Conservation (phyloP, 129 eudicot genomes). For the Apium graveolens region DNA sequence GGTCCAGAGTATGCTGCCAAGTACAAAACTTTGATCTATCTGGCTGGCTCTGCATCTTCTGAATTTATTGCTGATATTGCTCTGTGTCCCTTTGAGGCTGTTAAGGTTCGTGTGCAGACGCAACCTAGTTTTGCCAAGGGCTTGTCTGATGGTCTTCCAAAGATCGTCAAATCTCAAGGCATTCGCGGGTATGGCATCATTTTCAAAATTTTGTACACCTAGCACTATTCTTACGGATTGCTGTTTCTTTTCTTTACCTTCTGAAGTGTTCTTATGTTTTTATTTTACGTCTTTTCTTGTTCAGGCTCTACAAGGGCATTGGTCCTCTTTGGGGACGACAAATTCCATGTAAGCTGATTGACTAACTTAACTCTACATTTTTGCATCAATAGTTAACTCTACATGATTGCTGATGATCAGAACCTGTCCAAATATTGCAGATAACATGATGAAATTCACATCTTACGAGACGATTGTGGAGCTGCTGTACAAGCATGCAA, state of each 20-base stretch:
- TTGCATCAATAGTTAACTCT: background rate
- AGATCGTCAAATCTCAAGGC: constrained; percentile 68
- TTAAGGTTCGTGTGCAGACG: constrained; percentile 92
- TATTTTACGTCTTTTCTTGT: background rate
- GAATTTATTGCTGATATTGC: constrained; percentile 83
- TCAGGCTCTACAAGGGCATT: constrained; percentile 82
- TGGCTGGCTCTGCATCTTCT: constrained; percentile 91
- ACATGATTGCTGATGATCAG: constrained; percentile 1
- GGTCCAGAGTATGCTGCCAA: constrained; percentile 77
- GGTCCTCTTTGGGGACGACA: constrained; percentile 96
- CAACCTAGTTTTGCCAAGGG: constrained; percentile 91
- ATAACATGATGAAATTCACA: constrained; percentile 95
- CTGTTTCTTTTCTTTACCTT: background rate
- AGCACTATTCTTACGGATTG: too few species aligned
- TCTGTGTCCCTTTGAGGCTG: constrained; percentile 91
- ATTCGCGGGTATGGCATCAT: constrained; percentile 40
- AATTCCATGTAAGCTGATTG: constrained; percentile 69
- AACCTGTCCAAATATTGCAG: constrained; percentile 26
- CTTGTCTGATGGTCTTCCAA: constrained; percentile 70
- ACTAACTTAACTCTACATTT: background rate
- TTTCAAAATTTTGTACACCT: too few species aligned
- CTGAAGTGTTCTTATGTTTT: background rate
- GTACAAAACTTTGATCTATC: constrained; percentile 71
- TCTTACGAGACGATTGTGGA: constrained; percentile 77
- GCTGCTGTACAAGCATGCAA: constrained; percentile 57